Base-by-base conservation (phyloP, 345 rosid genomes). In the Citropsis articulata region DNA sequence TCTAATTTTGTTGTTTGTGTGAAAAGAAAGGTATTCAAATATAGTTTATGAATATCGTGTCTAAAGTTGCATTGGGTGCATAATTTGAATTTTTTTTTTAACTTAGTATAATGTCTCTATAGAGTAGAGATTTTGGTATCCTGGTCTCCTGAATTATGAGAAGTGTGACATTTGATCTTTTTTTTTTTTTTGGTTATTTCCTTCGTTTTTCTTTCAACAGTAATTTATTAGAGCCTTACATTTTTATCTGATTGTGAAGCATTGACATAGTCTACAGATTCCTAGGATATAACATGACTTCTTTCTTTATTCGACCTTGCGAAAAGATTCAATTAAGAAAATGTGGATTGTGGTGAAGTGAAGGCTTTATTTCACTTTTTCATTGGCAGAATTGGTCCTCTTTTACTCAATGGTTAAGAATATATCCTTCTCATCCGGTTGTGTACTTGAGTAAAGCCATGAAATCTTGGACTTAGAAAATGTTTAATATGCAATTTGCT, bases 351-450 rank as follows among this genome's bases (percentile, higher is more conserved):
- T 38, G 45, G 57, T 69, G 67, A 75, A 72, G 19, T 7, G 30
- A 40, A 65, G 66, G 24, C 65, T 61, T 22, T 22, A 5, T 77
- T 50, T 69, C n/a, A 9, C 72, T 33, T 76, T 59, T 56, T 56
- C 68, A 12, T 75, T 76, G 31, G 2, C 31, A 27, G 76, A 75
- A 78, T 45, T 48, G 59, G 74, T 80, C 79, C 38, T 59, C 74
- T 53, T 56, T 61, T 27, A 40, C 77, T 71, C 81, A 50, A 22
- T 74, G 79, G 79, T 69, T 56, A 72, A 82, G 87, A 80, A 87
- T 82, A 72, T 68, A 73, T 84, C 78, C 77, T 67, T 74, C 25
- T 63, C 38, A 28, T 73, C 72, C 60, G 33, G 69, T 65, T 53
- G 72, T 69, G 24, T n/a, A 55, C 73, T 53, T 71, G 69, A 25